A percentile compares a stretch with the other conserved stretches of the same genome.
phyloP scores from a whole-genome alignment of 116 monocot genomes.

The Cymodocea nodosa region DNA sequence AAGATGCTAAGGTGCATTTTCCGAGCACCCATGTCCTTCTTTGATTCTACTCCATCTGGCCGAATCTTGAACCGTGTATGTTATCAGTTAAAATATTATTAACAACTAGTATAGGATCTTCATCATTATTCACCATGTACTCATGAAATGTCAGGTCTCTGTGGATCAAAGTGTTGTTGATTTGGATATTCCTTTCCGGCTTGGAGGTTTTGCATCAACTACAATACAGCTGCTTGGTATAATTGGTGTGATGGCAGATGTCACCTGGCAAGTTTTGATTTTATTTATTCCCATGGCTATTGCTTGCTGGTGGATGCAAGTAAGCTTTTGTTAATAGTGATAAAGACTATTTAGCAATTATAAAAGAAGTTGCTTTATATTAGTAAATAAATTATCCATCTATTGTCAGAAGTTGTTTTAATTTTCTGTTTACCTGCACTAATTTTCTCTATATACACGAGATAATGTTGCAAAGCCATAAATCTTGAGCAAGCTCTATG shows the following conservation, averaged over 20 bases:
- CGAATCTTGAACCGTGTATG: conserved; percentile 87
- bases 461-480: too few relatives aligned
- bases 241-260: conserved; percentile 85
- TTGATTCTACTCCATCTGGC: conserved; percentile 92
- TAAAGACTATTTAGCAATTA: too few relatives aligned
- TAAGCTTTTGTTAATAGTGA: conserved; percentile 12
- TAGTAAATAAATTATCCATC: too few relatives aligned
- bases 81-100: neutral
- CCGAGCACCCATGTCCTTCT: conserved; percentile 92
- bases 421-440: too few relatives aligned
- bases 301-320: conserved; percentile 98
- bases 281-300: conserved; percentile 79
- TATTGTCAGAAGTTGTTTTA: too few relatives aligned
- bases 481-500: too few relatives aligned
- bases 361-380: too few relatives aligned
- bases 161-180: conserved; percentile 98
- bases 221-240: conserved; percentile 94
- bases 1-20: conserved; percentile 87
- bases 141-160: conserved; percentile 55
- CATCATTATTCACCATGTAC: neutral
- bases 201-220: conserved; percentile 87
- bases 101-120: neutral
- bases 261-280: conserved; percentile 89
- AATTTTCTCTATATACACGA: too few relatives aligned
- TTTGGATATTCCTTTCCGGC: conserved; percentile 92